Evolutionary conservation across 106 monocot species (phyloP).

Genomic region (Dioscorea zingiberensis): DNA sequence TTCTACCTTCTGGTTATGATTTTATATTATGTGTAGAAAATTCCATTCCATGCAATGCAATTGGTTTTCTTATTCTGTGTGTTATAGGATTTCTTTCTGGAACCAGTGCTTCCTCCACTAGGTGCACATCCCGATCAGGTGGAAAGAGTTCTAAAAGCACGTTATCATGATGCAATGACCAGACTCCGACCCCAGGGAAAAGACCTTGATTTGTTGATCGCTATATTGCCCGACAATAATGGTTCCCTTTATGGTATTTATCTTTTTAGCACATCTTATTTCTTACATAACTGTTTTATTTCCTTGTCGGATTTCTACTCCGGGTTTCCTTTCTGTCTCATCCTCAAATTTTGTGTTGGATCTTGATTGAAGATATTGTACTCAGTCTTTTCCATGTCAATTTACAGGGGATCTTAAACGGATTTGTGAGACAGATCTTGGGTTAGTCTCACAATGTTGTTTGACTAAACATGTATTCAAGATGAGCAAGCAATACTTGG

Average conservation of each 20-base stretch:
- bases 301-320: neutral
- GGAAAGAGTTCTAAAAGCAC: slow-evolving; percentile 63
- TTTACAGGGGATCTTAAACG: slow-evolving; percentile 81
- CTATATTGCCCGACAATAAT: slow-evolving; percentile 94
- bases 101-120: slow-evolving; percentile 61
- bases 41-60: too few relatives aligned
- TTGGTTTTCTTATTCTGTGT: slow-evolving; percentile 1
- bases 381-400: neutral
- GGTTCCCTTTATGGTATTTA: slow-evolving; percentile 88
- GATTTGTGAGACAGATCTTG: slow-evolving; percentile 96
- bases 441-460: slow-evolving; percentile 95
- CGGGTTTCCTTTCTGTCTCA: neutral
- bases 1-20: too few relatives aligned
- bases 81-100: slow-evolving; percentile 57
- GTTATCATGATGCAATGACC: slow-evolving; percentile 53
- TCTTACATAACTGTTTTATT: too few relatives aligned
- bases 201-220: slow-evolving; percentile 80
- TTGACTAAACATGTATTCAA: slow-evolving; percentile 87
- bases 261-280: neutral
- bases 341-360: neutral
- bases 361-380: too few relatives aligned
- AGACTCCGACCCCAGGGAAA: slow-evolving; percentile 42
- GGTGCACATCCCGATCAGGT: slow-evolving; percentile 67
- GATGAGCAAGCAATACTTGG: slow-evolving; percentile 87
- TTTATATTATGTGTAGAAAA: too few relatives aligned